phyloP scores from a whole-genome alignment of 2,329 filamentous ascomycete genomes.

The Coniochaeta sp. region DNA sequence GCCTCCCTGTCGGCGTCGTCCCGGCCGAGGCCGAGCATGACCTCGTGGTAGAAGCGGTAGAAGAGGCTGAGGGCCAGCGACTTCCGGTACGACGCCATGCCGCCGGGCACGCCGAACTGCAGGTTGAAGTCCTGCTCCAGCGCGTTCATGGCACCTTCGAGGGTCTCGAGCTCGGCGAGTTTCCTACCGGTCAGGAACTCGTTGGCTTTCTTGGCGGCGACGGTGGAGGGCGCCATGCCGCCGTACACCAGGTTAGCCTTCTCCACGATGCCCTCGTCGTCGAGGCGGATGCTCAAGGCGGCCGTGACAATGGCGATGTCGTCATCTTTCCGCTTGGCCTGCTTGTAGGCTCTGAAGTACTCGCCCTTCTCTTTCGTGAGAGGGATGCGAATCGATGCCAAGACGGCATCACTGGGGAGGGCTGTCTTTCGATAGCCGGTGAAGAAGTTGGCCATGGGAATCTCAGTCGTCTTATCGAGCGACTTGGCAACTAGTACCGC shows the following conservation, averaged over 20 bases:
- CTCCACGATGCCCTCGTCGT: slow-evolving; percentile 61
- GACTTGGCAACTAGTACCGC: slow-evolving; percentile 77
- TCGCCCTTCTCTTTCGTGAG: slow-evolving; percentile 68
- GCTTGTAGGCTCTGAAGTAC: slow-evolving; percentile 86
- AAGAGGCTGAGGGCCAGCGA: slow-evolving; percentile 89
- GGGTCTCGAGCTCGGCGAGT: slow-evolving; percentile 71
- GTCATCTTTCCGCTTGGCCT: slow-evolving; percentile 94
- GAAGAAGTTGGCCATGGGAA: slow-evolving; percentile 92
- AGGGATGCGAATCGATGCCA: slow-evolving; percentile 82
- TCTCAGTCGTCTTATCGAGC: slow-evolving; percentile 63
- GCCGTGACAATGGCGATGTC: slow-evolving; percentile 97
- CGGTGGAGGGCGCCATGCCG: slow-evolving; percentile 88
- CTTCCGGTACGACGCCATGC: slow-evolving; percentile 95
- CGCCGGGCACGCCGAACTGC: slow-evolving; percentile 83
- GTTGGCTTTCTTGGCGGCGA: slow-evolving; percentile 75
- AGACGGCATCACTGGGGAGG: slow-evolving; percentile 72
- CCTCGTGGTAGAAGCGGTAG: slow-evolving; percentile 93
- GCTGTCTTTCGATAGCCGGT: slow-evolving; percentile 84
- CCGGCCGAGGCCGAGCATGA: slow-evolving; percentile 54
- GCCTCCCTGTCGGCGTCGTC: slow-evolving; percentile 60
- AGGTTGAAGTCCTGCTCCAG: slow-evolving; percentile 88
- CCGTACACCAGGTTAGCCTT: slow-evolving; percentile 81
- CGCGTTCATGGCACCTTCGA: slow-evolving; percentile 85
- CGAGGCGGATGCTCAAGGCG: slow-evolving; percentile 68
- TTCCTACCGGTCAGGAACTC: slow-evolving; percentile 69